Conservation (phyloP, 129 eudicot species). For the Artemisia annua region DNA sequence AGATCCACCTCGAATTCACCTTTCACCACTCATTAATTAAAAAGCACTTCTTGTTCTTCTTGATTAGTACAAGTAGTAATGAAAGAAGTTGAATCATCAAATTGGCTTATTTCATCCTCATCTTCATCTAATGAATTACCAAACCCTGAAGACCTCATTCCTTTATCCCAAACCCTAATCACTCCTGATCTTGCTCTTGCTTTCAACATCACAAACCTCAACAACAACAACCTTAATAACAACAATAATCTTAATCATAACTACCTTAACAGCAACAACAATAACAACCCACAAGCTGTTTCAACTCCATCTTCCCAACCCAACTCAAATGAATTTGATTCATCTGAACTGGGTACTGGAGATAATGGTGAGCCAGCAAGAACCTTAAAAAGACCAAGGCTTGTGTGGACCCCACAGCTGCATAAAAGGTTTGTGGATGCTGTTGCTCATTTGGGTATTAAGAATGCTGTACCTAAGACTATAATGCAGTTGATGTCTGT, state of each 20-base stretch:
- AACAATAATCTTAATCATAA: neutral
- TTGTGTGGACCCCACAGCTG: conserved; percentile 99
- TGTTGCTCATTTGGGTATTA: conserved; percentile 91
- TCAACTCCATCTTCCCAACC: conserved; percentile 49
- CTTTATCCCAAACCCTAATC: conserved; percentile 76
- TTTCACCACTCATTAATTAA: no score
- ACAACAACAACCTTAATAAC: conserved; percentile 18
- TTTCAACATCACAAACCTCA: conserved; percentile 53
- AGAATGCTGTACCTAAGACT: conserved; percentile 95
- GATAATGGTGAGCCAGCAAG: conserved; percentile 74
- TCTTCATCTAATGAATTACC: conserved; percentile 38
- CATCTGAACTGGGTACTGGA: conserved; percentile 56
- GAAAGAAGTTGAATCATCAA: no score
- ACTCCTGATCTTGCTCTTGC: conserved; percentile 86
- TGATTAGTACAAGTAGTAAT: no score
- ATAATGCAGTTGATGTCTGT: conserved; percentile 98
- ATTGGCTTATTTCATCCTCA: no score
- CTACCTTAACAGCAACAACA: neutral
- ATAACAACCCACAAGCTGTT: conserved; percentile 32
- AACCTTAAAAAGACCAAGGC: conserved; percentile 86
- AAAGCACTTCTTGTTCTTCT: no score
- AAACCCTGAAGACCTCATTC: conserved; percentile 70
- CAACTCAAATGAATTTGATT: conserved; percentile 72
- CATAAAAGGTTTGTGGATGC: conserved; percentile 96
- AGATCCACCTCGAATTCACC: no score